Evolutionary conservation across 352 stramenopile species (phyloP), one percentile per base, ranked within the genome.

Genomic region (Globisporangium nodosum): DNA sequence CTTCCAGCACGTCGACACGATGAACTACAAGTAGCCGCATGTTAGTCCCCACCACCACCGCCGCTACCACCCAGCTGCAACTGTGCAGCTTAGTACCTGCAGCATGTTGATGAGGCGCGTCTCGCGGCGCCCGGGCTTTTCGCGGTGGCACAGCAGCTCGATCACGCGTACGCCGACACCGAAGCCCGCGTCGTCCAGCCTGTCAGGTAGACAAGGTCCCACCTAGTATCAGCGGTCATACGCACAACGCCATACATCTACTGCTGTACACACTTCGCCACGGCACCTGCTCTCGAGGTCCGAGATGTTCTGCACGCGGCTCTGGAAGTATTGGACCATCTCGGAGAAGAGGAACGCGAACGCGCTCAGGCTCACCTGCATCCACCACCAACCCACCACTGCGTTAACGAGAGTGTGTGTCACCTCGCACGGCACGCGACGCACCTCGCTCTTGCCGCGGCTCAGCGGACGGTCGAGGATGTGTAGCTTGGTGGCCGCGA

Each of bases 301-400:
- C 30, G 81, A 96, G 66, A 98, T 98, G 70, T 96, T 98, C 57
- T 96, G 85, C 33, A 98, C 96, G 39, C 94, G 85, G 45, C 87
- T 85, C 68, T 99, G 96, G 74, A 98, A 97, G 79, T 99, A 98
- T 76, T 99, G 96, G 8, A 99, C 96, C 74, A 99, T 91, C 76
- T 99, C 96, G 13, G 88, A 98, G 72, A 98, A 99, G 46, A 99
- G 76, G 78, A 98, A 98, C 37, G 92, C 88, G 76, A 99, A 99
- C 24, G 90, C 92, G 61, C 89, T 98, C 37, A 98, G 71, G 56
- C 90, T 98, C 33, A 98, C 87, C 74, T 93, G 66, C 15, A 30
- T 5, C 31, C 4, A 35, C 31, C 21, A 24, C 21, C 21, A 24
- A 24, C 21, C 21, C 21, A 1, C 21, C 21, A 24, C 21, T 24